Evolutionary conservation across 352 stramenopile species (phyloP), one percentile per base, ranked within the genome.

Genomic region (Globisporangium spinosum): DNA sequence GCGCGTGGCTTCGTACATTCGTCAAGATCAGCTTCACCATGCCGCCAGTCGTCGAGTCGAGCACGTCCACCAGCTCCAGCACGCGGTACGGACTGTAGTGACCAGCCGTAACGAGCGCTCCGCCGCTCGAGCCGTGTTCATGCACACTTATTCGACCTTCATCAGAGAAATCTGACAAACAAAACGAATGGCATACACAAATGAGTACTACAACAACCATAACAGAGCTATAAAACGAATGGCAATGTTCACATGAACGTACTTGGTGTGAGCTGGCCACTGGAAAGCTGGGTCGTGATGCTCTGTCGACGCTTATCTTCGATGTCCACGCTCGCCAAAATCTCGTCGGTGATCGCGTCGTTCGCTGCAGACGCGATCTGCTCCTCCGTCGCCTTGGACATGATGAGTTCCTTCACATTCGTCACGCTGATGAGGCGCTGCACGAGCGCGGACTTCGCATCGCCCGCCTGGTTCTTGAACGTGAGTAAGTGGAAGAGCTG

Each of bases 21-120:
- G 74, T 86, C 32, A 94, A 71, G 25, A 94, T 82, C 5, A 76
- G 74, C 70, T 90, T 89, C 35, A 92, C 86, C 77, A 91, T 85
- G 15, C 83, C 86, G 5, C 84, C 84, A 0, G 86, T 93, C 8
- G 79, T 90, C 29, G 84, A 84, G 65, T 94, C 86, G 45, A 93
- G 73, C 55, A 92, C 78, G 64, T 93, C 84, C 29, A 92, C 77
- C 2, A 94, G 75, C 59, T 92, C 84, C 10, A 92, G 69, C 59
- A 92, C 81, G n/a, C 79, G 76, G 66, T 89, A 90, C 22, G 78
- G 74, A 53, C 71, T 82, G 66, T 83, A 77, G 23, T 78, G 73
- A 8, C 68, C 75, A 2, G 69, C 4, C 13, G 62, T 45, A 32
- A 70, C 47, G 8, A 57, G 47, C 58, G 20, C 25, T 1, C 22